These are phyloP conservation scores for Fusarium virguliforme DNA, from an alignment of 2,329 filamentous ascomycete species.

Conservation along the genomic window DNA sequence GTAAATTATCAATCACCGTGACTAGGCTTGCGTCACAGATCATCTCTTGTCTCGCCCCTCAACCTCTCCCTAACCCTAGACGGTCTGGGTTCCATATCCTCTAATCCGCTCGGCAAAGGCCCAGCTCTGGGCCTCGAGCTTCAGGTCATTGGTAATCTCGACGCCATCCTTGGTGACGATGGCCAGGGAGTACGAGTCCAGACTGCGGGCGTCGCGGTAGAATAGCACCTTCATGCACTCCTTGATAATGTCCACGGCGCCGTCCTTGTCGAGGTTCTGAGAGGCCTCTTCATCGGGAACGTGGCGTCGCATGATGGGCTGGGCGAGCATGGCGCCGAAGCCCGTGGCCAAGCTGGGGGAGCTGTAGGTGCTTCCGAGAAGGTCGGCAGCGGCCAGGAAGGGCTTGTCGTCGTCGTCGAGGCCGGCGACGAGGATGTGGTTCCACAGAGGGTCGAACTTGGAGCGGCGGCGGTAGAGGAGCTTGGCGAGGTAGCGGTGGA, in stretches of 20 bases:
- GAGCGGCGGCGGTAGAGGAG: constrained; percentile 95
- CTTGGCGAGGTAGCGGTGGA: constrained; percentile 97
- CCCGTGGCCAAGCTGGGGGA: constrained; percentile 92
- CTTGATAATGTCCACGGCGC: constrained; percentile 85
- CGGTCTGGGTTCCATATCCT: constrained; percentile 91
- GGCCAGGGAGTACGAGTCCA: constrained; percentile 93
- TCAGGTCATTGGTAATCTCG: constrained; percentile 85
- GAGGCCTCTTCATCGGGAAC: constrained; percentile 89
- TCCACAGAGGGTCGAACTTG: constrained; percentile 98
- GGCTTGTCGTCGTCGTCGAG: constrained; percentile 85
- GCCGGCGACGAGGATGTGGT: constrained; percentile 91
- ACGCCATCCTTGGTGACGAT: constrained; percentile 92
- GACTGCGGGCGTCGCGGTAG: constrained; percentile 94
- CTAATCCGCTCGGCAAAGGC: constrained; percentile 95
- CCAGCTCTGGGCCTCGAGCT: constrained; percentile 97
- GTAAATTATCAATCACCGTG: constrained; percentile 34
- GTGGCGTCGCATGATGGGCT: constrained; percentile 88
- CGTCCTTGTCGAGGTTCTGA: constrained; percentile 79
- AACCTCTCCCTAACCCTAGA: constrained; percentile 57
- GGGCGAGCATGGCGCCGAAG: constrained; percentile 92
- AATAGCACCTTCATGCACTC: constrained; percentile 99
- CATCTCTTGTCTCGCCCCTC: constrained; percentile 16
- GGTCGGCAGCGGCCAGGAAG: constrained; percentile 92
- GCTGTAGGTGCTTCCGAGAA: constrained; percentile 93
- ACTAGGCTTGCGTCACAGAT: constrained; percentile 20